Base-by-base conservation (phyloP, 73 alveolate genomes). In the Paramecium bursaria region DNA sequence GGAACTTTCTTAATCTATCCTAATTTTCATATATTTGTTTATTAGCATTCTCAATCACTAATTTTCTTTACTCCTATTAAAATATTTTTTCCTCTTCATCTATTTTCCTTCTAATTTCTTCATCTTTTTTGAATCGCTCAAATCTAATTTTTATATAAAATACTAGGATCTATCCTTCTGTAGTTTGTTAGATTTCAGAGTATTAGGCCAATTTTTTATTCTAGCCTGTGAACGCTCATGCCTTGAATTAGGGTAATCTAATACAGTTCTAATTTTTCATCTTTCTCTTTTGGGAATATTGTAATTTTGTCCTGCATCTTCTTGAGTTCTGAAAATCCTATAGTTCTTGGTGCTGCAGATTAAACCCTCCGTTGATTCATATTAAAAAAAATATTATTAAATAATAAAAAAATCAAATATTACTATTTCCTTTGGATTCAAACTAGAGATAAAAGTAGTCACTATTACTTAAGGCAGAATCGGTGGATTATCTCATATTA, bases 1-100 rank as follows among this genome's bases (percentile, higher is more conserved):
- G 79, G 92, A 95, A 95, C 50, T 95, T 92, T 85, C 94, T 93
- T 29, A 95, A 94, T 53, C 92, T 94, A 85, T 95, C 99, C 54
- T 94, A 86, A 51, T 82, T 77, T 61, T 94, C 97, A 80, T 92
- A 92, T 75, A 86, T 85, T 54, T 86, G 67, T 85, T 91, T 94
- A 77, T 95, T 95, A 26, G 99, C 98, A 7, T 90, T 86, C 57
- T 90, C 97, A 48, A 92, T 90, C 48, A 90, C 91, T 15, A 90
- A 74, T 53, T 87, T 86, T 75, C 94, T 86, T 42, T 87, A 92
- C 39, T 91, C 88, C 48, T 87, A 88, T 22, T 91, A 88, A 48
- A 75, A 88, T 50, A 91, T 91, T 52, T 90, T 90, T 79, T 95
- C 99, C 49, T 90, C 87, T 60, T 93, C 97, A 74, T 95, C 99